Conservation (phyloP, 2,329 filamentous ascomycete genomes). For the Bipolaris gigantea region DNA sequence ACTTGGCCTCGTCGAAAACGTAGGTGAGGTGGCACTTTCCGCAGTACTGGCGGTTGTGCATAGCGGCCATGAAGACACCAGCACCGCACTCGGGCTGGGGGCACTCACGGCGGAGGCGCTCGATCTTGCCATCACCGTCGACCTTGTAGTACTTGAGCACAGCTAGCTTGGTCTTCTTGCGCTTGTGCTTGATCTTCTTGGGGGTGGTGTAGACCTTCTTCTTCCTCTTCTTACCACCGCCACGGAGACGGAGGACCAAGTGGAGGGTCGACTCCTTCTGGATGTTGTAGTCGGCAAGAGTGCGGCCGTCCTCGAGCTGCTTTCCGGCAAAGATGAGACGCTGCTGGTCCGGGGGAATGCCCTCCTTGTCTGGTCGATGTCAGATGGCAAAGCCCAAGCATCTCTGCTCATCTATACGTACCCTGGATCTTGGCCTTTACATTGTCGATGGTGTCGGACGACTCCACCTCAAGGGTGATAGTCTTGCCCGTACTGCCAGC, state of each 20-base stretch:
- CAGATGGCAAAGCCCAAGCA: slow-evolving; percentile 14
- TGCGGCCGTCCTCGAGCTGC: slow-evolving; percentile 99
- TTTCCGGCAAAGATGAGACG: slow-evolving; percentile 99
- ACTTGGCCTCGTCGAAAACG: slow-evolving; percentile 69
- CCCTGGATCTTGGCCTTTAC: slow-evolving; percentile 96
- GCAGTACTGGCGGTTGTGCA: slow-evolving; percentile 99
- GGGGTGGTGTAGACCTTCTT: slow-evolving; percentile 99
- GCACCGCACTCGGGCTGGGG: slow-evolving; percentile 84
- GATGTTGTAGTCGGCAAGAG: slow-evolving; percentile 99
- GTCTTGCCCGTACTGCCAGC: slow-evolving; percentile 86
- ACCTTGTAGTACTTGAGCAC: slow-evolving; percentile 99
- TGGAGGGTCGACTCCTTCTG: slow-evolving; percentile 99
- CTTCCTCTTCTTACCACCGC: slow-evolving; percentile 95
- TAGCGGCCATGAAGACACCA: slow-evolving; percentile 99
- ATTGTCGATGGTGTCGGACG: slow-evolving; percentile 99
- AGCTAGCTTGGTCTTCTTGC: slow-evolving; percentile 99
- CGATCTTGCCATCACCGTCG: slow-evolving; percentile 98
- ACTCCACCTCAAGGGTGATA: slow-evolving; percentile 99
- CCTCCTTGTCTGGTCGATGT: slow-evolving; percentile 87
- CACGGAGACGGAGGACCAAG: slow-evolving; percentile 95
- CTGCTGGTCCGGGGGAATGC: slow-evolving; percentile 98
- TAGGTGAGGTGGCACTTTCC: slow-evolving; percentile 71
- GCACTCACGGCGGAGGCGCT: slow-evolving; percentile 98
- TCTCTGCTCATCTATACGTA: slow-evolving; percentile 40
- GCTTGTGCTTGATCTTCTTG: slow-evolving; percentile 99